phyloP scores from a whole-genome alignment of 768 basidiomycete genomes.

The Chalciporus sphaerocephalus region DNA sequence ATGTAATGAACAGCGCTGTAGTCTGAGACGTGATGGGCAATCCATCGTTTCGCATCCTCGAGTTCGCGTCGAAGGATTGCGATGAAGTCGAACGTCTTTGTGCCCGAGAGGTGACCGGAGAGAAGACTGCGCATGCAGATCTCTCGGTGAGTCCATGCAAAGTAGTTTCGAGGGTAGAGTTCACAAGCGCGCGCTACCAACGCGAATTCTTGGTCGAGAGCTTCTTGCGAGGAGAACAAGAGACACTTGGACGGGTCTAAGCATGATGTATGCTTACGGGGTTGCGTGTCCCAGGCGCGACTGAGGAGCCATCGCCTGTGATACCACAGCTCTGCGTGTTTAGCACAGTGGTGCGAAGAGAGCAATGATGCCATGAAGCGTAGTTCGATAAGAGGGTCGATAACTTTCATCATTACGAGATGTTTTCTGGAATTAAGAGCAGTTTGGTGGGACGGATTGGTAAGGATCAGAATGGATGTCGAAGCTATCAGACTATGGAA shows the following conservation, averaged over 20 bases:
- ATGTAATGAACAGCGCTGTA: constrained; percentile 60
- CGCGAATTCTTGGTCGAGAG: constrained; percentile 45
- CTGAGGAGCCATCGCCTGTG: constrained; percentile 64
- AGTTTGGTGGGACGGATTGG: constrained; percentile 67
- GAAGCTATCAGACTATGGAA: constrained; percentile 27
- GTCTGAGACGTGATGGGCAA: constrained; percentile 62
- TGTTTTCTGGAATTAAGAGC: constrained; percentile 59
- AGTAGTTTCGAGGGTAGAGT: constrained; percentile 67
- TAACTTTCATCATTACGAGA: constrained; percentile 37
- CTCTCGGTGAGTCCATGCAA: constrained; percentile 65
- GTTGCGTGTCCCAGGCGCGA: constrained; percentile 27
- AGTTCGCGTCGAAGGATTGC: constrained; percentile 40
- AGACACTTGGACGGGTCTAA: background rate
- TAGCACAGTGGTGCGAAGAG: constrained; percentile 51
- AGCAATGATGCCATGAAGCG: constrained; percentile 43
- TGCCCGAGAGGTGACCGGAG: constrained; percentile 15
- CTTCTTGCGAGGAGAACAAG: constrained; percentile 29
- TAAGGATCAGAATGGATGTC: constrained; percentile 51
- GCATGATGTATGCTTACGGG: background rate
- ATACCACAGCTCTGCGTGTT: constrained; percentile 66
- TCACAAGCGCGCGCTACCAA: constrained; percentile 50
- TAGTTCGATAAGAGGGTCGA: constrained; percentile 47
- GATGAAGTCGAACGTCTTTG: constrained; percentile 15
- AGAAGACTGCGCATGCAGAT: constrained; percentile 40
- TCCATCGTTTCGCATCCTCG: constrained; percentile 42